These are phyloP conservation scores for Termitomyces sp. DNA, from an alignment of 768 basidiomycete genomes.

Conservation along the genomic window DNA sequence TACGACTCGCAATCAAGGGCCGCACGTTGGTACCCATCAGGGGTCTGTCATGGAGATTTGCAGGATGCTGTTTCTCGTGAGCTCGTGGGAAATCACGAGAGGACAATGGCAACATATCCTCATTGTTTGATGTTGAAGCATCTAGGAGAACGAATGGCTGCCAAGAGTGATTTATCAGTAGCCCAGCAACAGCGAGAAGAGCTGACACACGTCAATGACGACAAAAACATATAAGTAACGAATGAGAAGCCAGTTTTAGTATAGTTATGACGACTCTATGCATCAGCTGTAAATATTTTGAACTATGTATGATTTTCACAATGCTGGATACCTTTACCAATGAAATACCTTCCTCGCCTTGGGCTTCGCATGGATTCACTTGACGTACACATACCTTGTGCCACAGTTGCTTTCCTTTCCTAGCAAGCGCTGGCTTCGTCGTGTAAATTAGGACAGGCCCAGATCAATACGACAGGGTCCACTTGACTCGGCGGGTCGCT, in stretches of 20 bases:
- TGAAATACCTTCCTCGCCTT: not conserved
- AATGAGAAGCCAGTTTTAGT: not conserved
- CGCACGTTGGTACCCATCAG: not conserved
- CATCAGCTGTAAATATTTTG: not conserved
- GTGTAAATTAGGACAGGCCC: constrained; percentile 6
- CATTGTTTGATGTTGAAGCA: not conserved
- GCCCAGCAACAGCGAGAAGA: not conserved
- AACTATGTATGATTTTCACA: not conserved
- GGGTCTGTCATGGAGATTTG: not conserved
- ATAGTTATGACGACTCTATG: not conserved
- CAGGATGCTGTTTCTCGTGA: not conserved
- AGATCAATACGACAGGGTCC: constrained; percentile 12
- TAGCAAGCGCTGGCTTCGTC: not conserved
- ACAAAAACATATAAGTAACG: not conserved
- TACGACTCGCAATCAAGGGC: not conserved
- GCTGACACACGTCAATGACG: not conserved
- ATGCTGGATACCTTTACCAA: not conserved
- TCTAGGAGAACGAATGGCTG: not conserved
- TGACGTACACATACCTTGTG: not conserved
- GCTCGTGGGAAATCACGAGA: not conserved
- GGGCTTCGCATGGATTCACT: not conserved
- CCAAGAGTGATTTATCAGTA: not conserved
- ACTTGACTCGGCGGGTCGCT: constrained; percentile 7
- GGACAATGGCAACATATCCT: not conserved
- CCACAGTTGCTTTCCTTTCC: not conserved